A percentile compares a stretch with the other conserved stretches of the same genome.
phyloP scores from a whole-genome alignment of 768 basidiomycete species.

The Tulasnella sp. region DNA sequence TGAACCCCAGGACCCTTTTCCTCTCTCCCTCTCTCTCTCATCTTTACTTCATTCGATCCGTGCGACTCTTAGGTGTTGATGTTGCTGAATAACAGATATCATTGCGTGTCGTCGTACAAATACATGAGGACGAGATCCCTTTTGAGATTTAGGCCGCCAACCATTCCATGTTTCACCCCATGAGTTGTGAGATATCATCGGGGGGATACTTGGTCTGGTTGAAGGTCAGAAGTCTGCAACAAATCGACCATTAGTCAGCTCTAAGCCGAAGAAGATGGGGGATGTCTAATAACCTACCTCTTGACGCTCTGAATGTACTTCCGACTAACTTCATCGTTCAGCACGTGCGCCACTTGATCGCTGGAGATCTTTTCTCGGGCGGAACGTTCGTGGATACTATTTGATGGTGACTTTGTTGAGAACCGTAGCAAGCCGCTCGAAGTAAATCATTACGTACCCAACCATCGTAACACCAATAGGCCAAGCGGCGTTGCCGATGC shows the following conservation, averaged over 20 bases:
- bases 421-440: not conserved
- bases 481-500: slow-evolving; percentile 99
- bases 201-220: slow-evolving; percentile 95
- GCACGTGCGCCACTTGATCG: slow-evolving; percentile 93
- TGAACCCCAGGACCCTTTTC: not conserved
- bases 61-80: too few species aligned
- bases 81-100: not conserved
- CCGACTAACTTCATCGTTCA: slow-evolving; percentile 97
- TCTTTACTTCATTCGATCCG: not conserved
- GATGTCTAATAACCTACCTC: slow-evolving; percentile 39
- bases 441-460: slow-evolving; percentile 47
- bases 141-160: too few species aligned
- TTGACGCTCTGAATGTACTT: slow-evolving; percentile 99
- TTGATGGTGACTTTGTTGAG: not conserved
- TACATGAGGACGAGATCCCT: not conserved
- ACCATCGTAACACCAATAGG: slow-evolving; percentile 99
- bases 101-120: not conserved
- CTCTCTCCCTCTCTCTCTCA: not conserved
- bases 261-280: not conserved
- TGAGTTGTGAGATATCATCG: slow-evolving; percentile 78
- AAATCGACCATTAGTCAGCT: not conserved
- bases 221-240: slow-evolving; percentile 74
- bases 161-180: slow-evolving; percentile 65
- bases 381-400: slow-evolving; percentile 91
- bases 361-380: slow-evolving; percentile 96